Evolutionary conservation across 768 basidiomycete species (phyloP).

Genomic region (Phanerochaete carnosa): DNA sequence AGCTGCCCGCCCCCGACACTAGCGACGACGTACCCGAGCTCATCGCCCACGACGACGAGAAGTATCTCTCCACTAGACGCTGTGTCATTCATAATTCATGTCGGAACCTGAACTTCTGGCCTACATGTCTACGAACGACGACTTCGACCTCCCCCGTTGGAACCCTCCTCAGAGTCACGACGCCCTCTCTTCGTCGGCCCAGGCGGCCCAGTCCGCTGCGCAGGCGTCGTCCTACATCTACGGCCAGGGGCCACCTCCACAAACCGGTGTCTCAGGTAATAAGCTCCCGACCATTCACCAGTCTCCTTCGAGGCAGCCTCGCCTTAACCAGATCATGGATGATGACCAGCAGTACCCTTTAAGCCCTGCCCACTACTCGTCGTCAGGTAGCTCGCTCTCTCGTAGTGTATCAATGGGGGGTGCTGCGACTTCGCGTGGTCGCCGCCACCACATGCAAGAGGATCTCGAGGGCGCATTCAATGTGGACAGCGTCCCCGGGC

Average conservation of each 20-base stretch:
- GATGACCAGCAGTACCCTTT: constrained; percentile 48
- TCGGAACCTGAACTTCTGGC: constrained; percentile 67
- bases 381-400: constrained; percentile 50
- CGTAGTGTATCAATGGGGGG: constrained; percentile 67
- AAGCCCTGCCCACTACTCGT: constrained; percentile 46
- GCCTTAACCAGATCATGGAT: constrained; percentile 65
- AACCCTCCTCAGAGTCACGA: constrained; percentile 44
- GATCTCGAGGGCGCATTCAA: constrained; percentile 58
- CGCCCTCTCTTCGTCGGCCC: constrained; percentile 54
- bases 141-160: constrained; percentile 69
- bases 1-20: constrained; percentile 15
- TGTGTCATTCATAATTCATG: constrained; percentile 38
- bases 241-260: constrained; percentile 44
- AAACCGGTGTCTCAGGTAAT: constrained; percentile 29
- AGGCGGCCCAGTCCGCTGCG: constrained; percentile 48
- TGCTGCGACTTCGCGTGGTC: constrained; percentile 41
- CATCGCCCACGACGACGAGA: constrained; percentile 4
- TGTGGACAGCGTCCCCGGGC: constrained; percentile 33
- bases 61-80: constrained; percentile 8
- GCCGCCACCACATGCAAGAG: constrained; percentile 68
- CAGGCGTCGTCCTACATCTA: constrained; percentile 54
- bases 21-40: constrained; percentile 18
- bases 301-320: constrained; percentile 51
- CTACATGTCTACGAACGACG: constrained; percentile 79
- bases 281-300: constrained; percentile 52